Base-by-base conservation (phyloP, 805 yeast species). In the Priceomyces haplophilus region DNA sequence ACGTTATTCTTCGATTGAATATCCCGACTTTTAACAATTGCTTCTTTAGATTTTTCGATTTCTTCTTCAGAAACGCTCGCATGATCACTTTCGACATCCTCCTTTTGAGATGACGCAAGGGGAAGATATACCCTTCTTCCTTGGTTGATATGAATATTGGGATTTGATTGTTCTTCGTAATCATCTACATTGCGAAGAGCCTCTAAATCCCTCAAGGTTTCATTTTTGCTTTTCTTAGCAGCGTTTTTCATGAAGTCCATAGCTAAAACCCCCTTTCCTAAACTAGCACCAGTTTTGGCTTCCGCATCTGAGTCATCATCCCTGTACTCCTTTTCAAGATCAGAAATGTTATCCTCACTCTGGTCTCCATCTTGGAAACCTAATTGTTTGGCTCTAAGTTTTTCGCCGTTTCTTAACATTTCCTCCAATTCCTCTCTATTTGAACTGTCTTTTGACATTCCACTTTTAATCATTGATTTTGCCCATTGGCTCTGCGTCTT, bases 221-320 rank as follows among this genome's bases (percentile, higher is more conserved):
- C 80, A 41, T 75, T 73, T 45, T 72, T 76, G 48, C 79, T 78
- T 50, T 82, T 76, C 43, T 81, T 82, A 47, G 84, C 95, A 1
- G 98, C 98, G 46, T 84, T 85, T 51, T 76, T 83, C 98, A 91
- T 91, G 62, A 91, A 91, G 51, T 90, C 95, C 98, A 93, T 93
- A 38, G 82, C 84, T 76, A 91, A 67, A 16, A 91, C 83, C 42
- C 98, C 97, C 62, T 90, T 91, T 16, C 93, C 90, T n/a, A 82
- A 61, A 35, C 70, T 74, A 7, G 46, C 47, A 18, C 60, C 50
- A 24, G 68, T 62, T 25, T 62, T 60, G 2, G 53, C 54, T 10
- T 66, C 73, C 7, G 55, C 65, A 8, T 63, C 73, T 7, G 51
- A 68, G n/a, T 64, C 59, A 20, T 64, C 69, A 4, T 62, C 59